Evolutionary conservation across 164 flowering plant species (phyloP).

Genomic region (Chloranthus sessilifolius): DNA sequence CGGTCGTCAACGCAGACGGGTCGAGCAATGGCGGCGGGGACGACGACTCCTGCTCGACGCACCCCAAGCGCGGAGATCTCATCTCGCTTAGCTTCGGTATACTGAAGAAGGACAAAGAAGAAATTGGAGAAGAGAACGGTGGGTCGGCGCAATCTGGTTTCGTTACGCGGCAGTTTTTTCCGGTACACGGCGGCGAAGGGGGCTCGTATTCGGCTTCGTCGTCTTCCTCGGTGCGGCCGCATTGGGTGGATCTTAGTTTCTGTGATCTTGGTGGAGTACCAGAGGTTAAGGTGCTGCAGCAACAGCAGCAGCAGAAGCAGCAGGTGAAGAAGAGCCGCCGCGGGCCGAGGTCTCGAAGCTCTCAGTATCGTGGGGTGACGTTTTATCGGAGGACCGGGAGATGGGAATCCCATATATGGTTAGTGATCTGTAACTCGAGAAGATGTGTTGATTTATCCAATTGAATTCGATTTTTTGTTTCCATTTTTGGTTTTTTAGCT

Average conservation of each 20-base stretch:
- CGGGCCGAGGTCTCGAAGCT: slow-evolving; percentile 94
- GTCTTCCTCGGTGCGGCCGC: slow-evolving; percentile 20
- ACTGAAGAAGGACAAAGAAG: slow-evolving; percentile 20
- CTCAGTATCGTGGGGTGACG: slow-evolving; percentile 91
- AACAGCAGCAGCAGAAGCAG: slow-evolving; percentile 25
- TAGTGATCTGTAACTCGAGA: not conserved
- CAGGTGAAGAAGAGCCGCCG: slow-evolving; percentile 75
- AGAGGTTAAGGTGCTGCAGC: slow-evolving; percentile 6
- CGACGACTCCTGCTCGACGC: slow-evolving; percentile 43
- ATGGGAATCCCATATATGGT: slow-evolving; percentile 97
- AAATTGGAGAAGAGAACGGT: slow-evolving; percentile 10
- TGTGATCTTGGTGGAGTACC: slow-evolving; percentile 1
- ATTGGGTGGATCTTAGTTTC: slow-evolving; percentile 42
- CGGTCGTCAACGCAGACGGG: slow-evolving; percentile 56
- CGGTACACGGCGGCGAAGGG: slow-evolving; percentile 25
- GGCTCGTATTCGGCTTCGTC: slow-evolving; percentile 25
- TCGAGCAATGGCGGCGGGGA: slow-evolving; percentile 34
- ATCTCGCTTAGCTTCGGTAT: slow-evolving; percentile 39
- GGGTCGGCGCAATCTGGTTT: slow-evolving; percentile 6
- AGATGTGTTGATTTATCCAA: not conserved
- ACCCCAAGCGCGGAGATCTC: slow-evolving; percentile 5
- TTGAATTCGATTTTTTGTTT: not conserved
- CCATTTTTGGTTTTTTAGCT: not conserved
- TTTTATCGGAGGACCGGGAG: slow-evolving; percentile 89
- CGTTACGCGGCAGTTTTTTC: slow-evolving; percentile 48